A percentile compares a stretch with the other conserved stretches of the same genome.
Evolutionary conservation across 2,329 filamentous ascomycete species (phyloP).

Genomic region (Xylariaceae sp.): DNA sequence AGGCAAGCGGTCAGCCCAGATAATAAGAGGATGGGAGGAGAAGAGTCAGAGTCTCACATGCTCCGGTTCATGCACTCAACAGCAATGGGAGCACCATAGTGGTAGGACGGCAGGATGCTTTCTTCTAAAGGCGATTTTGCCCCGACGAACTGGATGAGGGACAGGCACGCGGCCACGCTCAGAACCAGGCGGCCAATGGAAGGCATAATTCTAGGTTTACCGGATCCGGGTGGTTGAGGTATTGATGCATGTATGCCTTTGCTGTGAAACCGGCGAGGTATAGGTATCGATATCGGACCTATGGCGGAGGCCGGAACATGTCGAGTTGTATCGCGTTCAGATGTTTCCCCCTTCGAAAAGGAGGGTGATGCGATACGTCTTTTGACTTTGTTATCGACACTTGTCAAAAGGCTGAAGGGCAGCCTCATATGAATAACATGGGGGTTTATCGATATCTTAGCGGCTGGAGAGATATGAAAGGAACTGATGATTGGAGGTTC

Average conservation of each 20-base stretch:
- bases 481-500: too few species aligned
- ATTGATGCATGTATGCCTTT: conserved; percentile 16
- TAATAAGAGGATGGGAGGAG: not conserved
- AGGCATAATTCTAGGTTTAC: conserved; percentile 31
- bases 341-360: not conserved
- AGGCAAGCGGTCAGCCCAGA: conserved; percentile 6
- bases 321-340: conserved; percentile 3
- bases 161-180: conserved; percentile 23
- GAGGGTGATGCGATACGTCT: not conserved
- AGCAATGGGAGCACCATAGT: conserved; percentile 69
- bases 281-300: not conserved
- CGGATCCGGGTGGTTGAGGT: conserved; percentile 7
- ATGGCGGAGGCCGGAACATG: conserved; percentile 20
- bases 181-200: conserved; percentile 28
- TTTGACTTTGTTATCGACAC: conserved; percentile 20
- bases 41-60: conserved; percentile 57
- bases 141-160: conserved; percentile 18
- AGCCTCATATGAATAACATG: conserved; percentile 23
- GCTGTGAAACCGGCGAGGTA: not conserved
- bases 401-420: conserved; percentile 27
- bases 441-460: too few species aligned
- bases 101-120: conserved; percentile 63
- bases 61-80: conserved; percentile 78
- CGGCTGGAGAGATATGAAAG: too few species aligned
- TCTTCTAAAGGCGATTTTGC: conserved; percentile 40